A percentile compares a stretch with the other conserved stretches of the same genome.
Conservation (phyloP, 768 basidiomycete species). For the Phaeotremella skinneri region DNA sequence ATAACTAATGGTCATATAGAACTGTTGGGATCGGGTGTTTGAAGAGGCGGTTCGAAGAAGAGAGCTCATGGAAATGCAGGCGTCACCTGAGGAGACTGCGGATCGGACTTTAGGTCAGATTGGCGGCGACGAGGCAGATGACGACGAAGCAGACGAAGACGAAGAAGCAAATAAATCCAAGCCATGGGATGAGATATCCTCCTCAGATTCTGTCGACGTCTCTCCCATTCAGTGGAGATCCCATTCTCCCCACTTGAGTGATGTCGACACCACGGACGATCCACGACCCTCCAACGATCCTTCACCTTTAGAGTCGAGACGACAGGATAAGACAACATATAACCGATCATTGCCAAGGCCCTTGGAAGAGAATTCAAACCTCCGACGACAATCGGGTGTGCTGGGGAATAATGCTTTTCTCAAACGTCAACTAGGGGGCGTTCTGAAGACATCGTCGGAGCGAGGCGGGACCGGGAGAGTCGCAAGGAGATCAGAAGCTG, state of each 20-base stretch:
- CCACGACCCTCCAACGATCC: not conserved
- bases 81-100: not conserved
- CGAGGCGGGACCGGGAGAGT: not conserved
- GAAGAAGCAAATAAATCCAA: not conserved
- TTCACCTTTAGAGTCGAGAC: not conserved
- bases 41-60: not conserved
- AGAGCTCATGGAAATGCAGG: not conserved
- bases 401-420: constrained; percentile 17
- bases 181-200: constrained; percentile 7
- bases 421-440: constrained; percentile 14
- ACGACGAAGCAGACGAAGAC: not conserved
- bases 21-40: constrained; percentile 13
- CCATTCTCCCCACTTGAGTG: not conserved
- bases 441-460: not conserved
- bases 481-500: not conserved
- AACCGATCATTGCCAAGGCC: no score
- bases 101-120: not conserved
- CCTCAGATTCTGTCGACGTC: not conserved
- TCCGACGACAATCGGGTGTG: not conserved
- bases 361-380: not conserved
- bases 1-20: constrained; percentile 6
- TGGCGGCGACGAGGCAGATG: not conserved
- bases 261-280: constrained; percentile 1
- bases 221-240: constrained; percentile 6
- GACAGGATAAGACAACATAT: not conserved